These are phyloP conservation scores for Petunia hybrid DNA, from an alignment of 305 asterid genomes.

Conservation along the genomic window DNA sequence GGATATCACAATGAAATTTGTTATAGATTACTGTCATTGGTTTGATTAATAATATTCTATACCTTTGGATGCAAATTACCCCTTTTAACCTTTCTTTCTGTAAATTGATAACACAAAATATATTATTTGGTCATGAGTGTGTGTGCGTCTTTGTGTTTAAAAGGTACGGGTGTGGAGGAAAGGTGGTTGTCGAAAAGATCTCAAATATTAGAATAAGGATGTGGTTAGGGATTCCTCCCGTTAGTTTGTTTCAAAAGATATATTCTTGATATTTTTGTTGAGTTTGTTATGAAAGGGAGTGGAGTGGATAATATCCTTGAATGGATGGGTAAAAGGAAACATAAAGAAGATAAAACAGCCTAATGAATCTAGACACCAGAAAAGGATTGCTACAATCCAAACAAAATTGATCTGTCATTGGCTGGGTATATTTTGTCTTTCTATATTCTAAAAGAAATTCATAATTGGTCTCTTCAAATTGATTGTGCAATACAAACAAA, in stretches of 20 bases:
- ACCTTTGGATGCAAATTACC: background rate
- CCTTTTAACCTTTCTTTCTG: background rate
- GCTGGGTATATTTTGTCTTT: background rate
- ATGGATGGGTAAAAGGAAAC: background rate
- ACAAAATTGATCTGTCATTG: conserved; percentile 10
- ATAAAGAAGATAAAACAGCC: background rate
- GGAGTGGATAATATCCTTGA: background rate
- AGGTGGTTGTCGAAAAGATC: background rate
- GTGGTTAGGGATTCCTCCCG: background rate
- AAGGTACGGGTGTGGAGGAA: background rate
- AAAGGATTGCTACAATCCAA: background rate
- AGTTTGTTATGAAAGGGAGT: conserved; percentile 1
- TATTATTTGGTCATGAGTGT: background rate
- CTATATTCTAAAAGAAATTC: background rate
- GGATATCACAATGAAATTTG: too few species aligned
- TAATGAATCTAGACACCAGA: background rate
- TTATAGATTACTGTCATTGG: too few species aligned
- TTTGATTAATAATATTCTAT: background rate
- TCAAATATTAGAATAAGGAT: background rate
- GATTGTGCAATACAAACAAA: conserved; percentile 4
- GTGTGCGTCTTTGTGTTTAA: background rate
- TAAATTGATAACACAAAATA: background rate
- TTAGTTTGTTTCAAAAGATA: background rate
- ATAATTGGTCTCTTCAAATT: conserved; percentile 20
- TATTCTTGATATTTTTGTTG: background rate